Evolutionary conservation across 164 flowering plant genomes (phyloP), one percentile per base, ranked within the genome.

Genomic region (Aristolochia californica): DNA sequence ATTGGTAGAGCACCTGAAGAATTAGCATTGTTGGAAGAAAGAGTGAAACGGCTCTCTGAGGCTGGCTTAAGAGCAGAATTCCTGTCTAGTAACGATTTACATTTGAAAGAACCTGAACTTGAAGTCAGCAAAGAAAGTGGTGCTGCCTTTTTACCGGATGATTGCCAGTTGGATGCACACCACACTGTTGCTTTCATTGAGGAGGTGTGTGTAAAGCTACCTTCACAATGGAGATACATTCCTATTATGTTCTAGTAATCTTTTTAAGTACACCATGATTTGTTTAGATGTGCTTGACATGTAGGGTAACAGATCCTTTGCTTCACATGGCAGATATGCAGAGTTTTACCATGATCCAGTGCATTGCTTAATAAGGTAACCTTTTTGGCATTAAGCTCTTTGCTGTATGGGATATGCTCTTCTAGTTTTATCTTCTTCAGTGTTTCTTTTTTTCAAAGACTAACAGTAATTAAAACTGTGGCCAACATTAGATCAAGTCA

Each of bases 291-390:
- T 62, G 50, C 24, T 26, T 62, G 18, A 48, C 40, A 7, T 78
- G 62, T 67, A 88, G 98, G 82, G 52, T 58, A 91, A 91, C 76
- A 78, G 85, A 58, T 48, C 56, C 11, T 88, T 80, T 69, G 74
- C 72, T 56, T 70, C 77, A 2, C 63, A 74, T 66, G 88, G 89
- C 30, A 83, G 97, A 77, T 93, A 93, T 79, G 83, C 76, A 15
- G 99, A 89, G 70, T 87, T 87, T 59, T 93, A 61, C 68, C 57
- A 89, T 70, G 85, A 93, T n/a, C 94, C 97, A 38, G 94, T 74
- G 17, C 65, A 72, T 27, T 34, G 70, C 61, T 77, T 93, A 34
- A n/a, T 81, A 66, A 87, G 96, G 98, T 88, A 26, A 68, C 65
- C 5, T 57, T 15, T 26, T 26, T n/a, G 20, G 45, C 20, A 38